phyloP scores from a whole-genome alignment of 352 stramenopile species.

The Globisporangium recalcitrans region DNA sequence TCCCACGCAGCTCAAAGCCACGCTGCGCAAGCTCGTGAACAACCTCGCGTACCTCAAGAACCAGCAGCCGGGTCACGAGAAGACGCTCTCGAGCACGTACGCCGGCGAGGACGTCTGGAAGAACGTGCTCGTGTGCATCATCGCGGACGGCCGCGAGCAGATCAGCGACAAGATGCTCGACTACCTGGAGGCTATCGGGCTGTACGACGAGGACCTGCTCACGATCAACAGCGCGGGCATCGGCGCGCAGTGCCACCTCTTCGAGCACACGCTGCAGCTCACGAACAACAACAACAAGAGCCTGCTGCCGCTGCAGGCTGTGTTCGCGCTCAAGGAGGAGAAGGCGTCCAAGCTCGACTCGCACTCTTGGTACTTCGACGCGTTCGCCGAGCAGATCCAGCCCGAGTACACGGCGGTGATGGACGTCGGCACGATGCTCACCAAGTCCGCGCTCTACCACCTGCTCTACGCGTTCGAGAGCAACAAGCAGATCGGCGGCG shows the following conservation, averaged over 20 bases:
- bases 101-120: slow-evolving; percentile 71
- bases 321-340: slow-evolving; percentile 80
- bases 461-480: slow-evolving; percentile 72
- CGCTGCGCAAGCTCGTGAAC: slow-evolving; percentile 77
- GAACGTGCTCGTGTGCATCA: slow-evolving; percentile 75
- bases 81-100: slow-evolving; percentile 37
- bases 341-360: slow-evolving; percentile 83
- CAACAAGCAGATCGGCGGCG: slow-evolving; percentile 76
- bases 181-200: slow-evolving; percentile 61
- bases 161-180: slow-evolving; percentile 77
- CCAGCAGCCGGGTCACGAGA: slow-evolving; percentile 23
- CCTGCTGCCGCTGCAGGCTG: slow-evolving; percentile 64
- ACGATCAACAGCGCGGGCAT: slow-evolving; percentile 85
- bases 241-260: slow-evolving; percentile 75
- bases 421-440: slow-evolving; percentile 83
- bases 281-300: slow-evolving; percentile 68
- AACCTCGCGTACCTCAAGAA: slow-evolving; percentile 73
- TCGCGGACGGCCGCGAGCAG: slow-evolving; percentile 74
- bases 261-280: slow-evolving; percentile 82
- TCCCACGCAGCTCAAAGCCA: slow-evolving; percentile 57
- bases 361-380: slow-evolving; percentile 84
- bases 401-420: slow-evolving; percentile 80
- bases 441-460: slow-evolving; percentile 72
- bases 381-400: slow-evolving; percentile 78
- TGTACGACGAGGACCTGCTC: slow-evolving; percentile 83